Evolutionary conservation across 176 grass and related monocot genomes (phyloP).

Genomic region (Phoenix roebelenii): DNA sequence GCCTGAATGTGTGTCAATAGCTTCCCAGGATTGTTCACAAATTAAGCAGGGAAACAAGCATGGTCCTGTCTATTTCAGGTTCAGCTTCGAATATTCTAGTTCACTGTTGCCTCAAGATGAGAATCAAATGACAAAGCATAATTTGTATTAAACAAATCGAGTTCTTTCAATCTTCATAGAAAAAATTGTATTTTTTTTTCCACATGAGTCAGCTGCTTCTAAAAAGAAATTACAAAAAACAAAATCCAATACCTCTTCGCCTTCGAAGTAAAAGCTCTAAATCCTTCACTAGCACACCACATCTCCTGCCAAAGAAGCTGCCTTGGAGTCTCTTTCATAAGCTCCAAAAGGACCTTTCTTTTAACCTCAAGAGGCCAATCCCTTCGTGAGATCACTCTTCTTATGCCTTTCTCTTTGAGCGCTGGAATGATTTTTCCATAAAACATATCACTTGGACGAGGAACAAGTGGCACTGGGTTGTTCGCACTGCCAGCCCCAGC

Average conservation of each 20-base stretch:
- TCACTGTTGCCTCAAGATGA: no score
- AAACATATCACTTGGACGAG: conserved; percentile 94
- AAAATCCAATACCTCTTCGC: conserved; percentile 58
- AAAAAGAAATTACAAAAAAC: conserved; percentile 11
- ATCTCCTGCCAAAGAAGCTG: conserved; percentile 92
- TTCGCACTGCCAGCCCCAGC: conserved; percentile 38
- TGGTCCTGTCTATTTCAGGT: no score
- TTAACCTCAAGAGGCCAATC: conserved; percentile 98
- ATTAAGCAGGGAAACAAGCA: no score
- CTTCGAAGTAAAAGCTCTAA: conserved; percentile 85
- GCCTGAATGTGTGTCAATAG: no score
- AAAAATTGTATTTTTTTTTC: no score
- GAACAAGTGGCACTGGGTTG: conserved; percentile 62
- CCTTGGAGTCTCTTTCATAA: conserved; percentile 92
- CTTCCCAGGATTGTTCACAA: no score
- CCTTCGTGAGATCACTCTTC: conserved; percentile 92
- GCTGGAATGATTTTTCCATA: conserved; percentile 99
- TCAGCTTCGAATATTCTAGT: no score
- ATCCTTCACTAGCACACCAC: conserved; percentile 96
- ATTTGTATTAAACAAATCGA: no score
- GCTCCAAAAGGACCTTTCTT: conserved; percentile 84
- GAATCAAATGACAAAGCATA: no score
- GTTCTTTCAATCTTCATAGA: no score
- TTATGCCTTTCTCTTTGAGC: conserved; percentile 98
- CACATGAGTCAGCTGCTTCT: neutral